Base-by-base conservation (phyloP, 257 asterid species). In the Rubia yunnanensis region DNA sequence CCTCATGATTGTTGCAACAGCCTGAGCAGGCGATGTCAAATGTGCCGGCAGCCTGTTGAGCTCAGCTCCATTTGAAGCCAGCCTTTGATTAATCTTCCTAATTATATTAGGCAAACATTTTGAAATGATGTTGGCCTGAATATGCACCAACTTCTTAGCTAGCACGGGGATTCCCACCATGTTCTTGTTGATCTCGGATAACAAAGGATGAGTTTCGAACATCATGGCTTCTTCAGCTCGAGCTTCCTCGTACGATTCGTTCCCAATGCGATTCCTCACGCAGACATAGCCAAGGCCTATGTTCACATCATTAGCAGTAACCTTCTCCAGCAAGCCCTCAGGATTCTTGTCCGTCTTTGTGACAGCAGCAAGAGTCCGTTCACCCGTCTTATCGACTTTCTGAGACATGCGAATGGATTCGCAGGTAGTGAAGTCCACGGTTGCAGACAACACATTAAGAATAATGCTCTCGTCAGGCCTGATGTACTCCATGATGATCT, bases 261-360 rank as follows among this genome's bases (percentile, higher is more conserved):
- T 20, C 1, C 74, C 74, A 36, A 63, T 34, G 0, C 74, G 64
- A 15, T 70, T 70, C n/a, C 74, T 63, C 24, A 70, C 74, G 8
- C 66, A 65, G 4, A 70, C 70, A 28, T 70, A 70, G 0, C 74
- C 74, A 8, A 70, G 69, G 0, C 70, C 58, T 2, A 63, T 38
- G 5, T 36, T 36, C 18, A 46, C 68, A n/a, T 64, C 59, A 30
- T 64, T 58, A 1, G 68, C 59, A 6, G 28, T 70, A 0, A 70
- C 70, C 38, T 70, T 70, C 64, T 70, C 74, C 20, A 7, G 53
- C 0, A 63, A 58, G 3, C 74, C 74, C 27, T 70, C 74, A 3
- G 74, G 70, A 5, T 53, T 0, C 59, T 55, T 70, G n/a, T 70
- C 74, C 0, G 38, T 28, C 18, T 70, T 70, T 0, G 74, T 70